Evolutionary conservation across 1,284 basidiomycete genomes (phyloP).

Genomic region (Agaricales sp.): DNA sequence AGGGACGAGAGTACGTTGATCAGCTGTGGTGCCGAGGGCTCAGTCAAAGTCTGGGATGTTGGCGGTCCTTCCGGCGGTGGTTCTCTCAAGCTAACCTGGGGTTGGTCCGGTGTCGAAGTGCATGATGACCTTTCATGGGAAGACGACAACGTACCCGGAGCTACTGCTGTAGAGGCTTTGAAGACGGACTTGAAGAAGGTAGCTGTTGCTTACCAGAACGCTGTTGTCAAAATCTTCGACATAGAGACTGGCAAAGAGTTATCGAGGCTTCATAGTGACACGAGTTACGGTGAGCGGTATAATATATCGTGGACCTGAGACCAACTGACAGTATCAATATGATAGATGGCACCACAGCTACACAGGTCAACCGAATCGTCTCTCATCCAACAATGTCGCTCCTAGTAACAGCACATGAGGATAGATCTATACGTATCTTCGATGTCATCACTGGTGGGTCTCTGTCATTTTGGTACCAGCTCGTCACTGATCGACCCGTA

Average conservation of each 20-base stretch:
- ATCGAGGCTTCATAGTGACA: constrained; percentile 55
- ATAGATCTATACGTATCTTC: constrained; percentile 87
- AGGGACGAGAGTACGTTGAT: constrained; percentile 74
- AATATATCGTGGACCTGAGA: too few species aligned
- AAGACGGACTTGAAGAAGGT: constrained; percentile 72
- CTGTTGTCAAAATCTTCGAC: constrained; percentile 85
- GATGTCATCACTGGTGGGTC: constrained; percentile 71
- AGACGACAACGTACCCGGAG: constrained; percentile 47
- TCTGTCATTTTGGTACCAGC: constrained; percentile 2
- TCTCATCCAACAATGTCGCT: constrained; percentile 89
- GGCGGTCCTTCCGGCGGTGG: constrained; percentile 50
- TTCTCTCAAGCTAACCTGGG: constrained; percentile 68
- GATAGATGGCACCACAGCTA: constrained; percentile 57
- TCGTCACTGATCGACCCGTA: constrained; percentile 18
- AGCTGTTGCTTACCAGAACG: constrained; percentile 88
- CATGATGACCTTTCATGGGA: constrained; percentile 39
- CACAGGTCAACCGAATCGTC: constrained; percentile 84
- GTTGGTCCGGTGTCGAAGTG: constrained; percentile 58
- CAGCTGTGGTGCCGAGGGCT: constrained; percentile 85
- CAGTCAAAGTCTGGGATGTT: constrained; percentile 90
- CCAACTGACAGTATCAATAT: too few species aligned
- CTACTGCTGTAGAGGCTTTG: constrained; percentile 74
- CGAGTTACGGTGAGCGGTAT: constrained; percentile 51
- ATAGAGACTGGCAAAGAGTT: constrained; percentile 80
- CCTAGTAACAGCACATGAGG: constrained; percentile 87